Evolutionary conservation across 2,329 filamentous ascomycete genomes (phyloP).

Genomic region (Tympanopsis confertula): DNA sequence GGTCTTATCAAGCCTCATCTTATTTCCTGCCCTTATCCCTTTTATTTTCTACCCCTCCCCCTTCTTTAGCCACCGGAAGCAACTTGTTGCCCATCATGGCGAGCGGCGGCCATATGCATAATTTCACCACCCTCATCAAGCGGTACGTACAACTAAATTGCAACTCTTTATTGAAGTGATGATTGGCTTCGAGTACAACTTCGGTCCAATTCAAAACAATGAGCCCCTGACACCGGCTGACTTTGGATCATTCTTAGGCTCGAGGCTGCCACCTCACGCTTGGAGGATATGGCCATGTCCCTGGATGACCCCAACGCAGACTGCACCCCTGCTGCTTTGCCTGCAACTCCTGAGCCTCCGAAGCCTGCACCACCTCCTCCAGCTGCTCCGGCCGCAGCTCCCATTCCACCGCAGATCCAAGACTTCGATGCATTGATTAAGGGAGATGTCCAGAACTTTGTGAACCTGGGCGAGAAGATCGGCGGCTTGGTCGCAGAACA

Average conservation of each 20-base stretch:
- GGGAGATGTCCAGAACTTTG: conserved; percentile 65
- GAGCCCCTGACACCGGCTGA: too few relatives aligned
- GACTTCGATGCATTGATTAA: conserved; percentile 76
- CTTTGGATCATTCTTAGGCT: too few relatives aligned
- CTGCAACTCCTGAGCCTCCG: conserved; percentile 17
- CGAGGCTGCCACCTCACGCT: conserved; percentile 87
- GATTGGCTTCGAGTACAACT: too few relatives aligned
- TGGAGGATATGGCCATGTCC: conserved; percentile 89
- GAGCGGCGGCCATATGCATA: conserved; percentile 70
- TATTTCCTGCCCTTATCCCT: too few relatives aligned
- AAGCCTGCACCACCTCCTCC: conserved; percentile 31
- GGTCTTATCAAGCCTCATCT: too few relatives aligned
- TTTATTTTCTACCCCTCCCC: too few relatives aligned
- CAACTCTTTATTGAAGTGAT: not conserved
- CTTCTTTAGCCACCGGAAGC: too few relatives aligned
- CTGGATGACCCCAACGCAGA: conserved; percentile 4
- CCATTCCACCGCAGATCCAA: conserved; percentile 45
- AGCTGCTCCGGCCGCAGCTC: conserved; percentile 8
- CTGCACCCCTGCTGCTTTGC: conserved; percentile 15
- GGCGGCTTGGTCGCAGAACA: conserved; percentile 73
- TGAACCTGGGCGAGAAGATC: conserved; percentile 65
- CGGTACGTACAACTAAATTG: conserved; percentile 50
- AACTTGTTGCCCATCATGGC: too few relatives aligned
- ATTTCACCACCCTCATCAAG: conserved; percentile 94
- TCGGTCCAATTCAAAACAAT: too few relatives aligned